These are phyloP conservation scores for Endocladia muricata DNA, from an alignment of 31 red algal genomes.

Conservation along the genomic window DNA sequence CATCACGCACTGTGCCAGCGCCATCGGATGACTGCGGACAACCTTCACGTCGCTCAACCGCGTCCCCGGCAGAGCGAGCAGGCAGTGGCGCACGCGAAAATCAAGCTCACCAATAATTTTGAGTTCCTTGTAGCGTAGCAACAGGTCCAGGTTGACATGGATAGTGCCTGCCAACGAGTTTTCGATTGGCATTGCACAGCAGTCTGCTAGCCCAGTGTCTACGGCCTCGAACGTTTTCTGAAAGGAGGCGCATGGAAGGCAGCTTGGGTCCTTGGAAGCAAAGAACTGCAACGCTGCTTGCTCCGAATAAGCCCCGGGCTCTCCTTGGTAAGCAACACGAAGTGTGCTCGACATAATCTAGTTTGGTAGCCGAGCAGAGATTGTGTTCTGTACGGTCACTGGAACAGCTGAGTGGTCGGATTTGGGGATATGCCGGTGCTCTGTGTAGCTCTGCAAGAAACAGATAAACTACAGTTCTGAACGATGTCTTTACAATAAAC, in stretches of 20 bases:
- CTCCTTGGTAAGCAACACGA: conserved; percentile 89
- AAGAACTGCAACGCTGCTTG: conserved; percentile 86
- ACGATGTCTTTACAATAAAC: too few relatives aligned
- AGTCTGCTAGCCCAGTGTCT: conserved; percentile 27
- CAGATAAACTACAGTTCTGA: too few relatives aligned
- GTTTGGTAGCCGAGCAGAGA: neutral
- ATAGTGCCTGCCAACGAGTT: conserved; percentile 97
- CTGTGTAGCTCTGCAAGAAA: too few relatives aligned
- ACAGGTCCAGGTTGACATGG: conserved; percentile 86
- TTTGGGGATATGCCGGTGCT: too few relatives aligned
- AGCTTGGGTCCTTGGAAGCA: neutral
- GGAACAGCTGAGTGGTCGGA: too few relatives aligned
- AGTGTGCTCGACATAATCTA: conserved; percentile 13
- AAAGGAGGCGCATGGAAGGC: conserved; percentile 57
- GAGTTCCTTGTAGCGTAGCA: conserved; percentile 64
- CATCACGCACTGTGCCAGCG: conserved; percentile 82
- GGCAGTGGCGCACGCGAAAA: conserved; percentile 90
- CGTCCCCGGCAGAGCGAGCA: conserved; percentile 64
- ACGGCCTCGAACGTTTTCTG: conserved; percentile 50
- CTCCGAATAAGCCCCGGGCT: conserved; percentile 93
- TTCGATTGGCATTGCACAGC: conserved; percentile 84
- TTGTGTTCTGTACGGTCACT: too few relatives aligned
- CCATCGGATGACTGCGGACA: conserved; percentile 88
- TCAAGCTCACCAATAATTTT: conserved; percentile 93
- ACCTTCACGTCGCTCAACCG: conserved; percentile 39